These are phyloP conservation scores for Pugionium cornutum DNA, from an alignment of 345 rosid species.

Conservation along the genomic window DNA sequence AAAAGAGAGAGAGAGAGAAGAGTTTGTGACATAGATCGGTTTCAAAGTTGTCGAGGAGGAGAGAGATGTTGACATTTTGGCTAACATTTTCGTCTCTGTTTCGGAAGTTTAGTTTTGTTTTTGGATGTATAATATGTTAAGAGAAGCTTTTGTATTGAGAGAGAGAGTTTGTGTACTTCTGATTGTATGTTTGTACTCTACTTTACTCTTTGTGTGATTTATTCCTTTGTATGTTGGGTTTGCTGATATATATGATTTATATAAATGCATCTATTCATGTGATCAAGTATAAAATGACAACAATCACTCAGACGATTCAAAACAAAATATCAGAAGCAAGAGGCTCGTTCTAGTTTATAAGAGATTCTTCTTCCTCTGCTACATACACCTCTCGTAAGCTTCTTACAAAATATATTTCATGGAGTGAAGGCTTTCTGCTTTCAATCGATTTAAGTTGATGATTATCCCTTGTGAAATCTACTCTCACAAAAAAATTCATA, in stretches of 20 bases:
- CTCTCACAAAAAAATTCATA: no score
- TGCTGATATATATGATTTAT: conserved; percentile 18
- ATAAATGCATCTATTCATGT: not conserved
- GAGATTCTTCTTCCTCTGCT: no score
- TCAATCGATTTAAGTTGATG: no score
- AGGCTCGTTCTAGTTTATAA: no score
- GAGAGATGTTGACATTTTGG: not conserved
- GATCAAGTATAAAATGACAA: no score
- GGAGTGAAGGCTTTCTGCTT: no score
- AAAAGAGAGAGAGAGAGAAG: not conserved
- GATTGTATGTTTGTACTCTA: not conserved
- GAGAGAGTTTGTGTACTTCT: not conserved
- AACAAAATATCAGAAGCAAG: no score
- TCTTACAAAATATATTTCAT: no score
- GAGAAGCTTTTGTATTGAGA: not conserved
- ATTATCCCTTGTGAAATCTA: no score
- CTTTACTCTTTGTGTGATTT: not conserved
- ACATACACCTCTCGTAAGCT: no score
- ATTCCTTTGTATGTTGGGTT: conserved; percentile 21
- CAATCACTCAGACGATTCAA: no score
- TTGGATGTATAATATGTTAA: not conserved
- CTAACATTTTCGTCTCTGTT: not conserved
- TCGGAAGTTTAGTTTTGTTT: not conserved
- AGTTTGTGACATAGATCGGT: conserved; percentile 29
- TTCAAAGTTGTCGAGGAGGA: not conserved